Base-by-base conservation (phyloP, 1,139 yeast species). In the Hyphopichia burtonii region DNA sequence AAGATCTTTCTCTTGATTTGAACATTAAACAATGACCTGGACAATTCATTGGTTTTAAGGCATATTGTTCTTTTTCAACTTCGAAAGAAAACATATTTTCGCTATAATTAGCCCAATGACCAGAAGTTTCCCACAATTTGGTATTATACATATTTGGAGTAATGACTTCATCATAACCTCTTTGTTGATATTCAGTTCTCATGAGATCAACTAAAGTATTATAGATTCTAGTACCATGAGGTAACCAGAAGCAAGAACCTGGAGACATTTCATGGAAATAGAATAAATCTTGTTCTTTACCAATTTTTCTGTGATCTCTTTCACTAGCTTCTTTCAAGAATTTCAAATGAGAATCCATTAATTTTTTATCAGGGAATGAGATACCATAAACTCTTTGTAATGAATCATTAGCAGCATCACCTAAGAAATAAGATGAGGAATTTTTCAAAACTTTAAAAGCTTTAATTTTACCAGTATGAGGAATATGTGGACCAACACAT, bases 401-500 rank as follows among this genome's bases (percentile, higher is more conserved):
- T 14, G 98, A 90, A 63, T 94, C 99, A 62, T 94, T 93, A 54
- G 75, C 75, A 43, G 96, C 71, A 58, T 93, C 97, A 67, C 98
- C 99, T 60, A 90, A 74, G 77, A 94, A 94, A 72, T 94, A 94
- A 40, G 97, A 90, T 2, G 98, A 85, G 20, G 98, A 93, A 75
- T 93, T 93, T 74, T 94, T 94, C 70, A 94, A 78, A 40, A 94
- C 81, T 70, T 93, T 93, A 74, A 91, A 83, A 38, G 96, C 87
- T 78, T 94, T 94, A 59, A 94, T 89, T 65, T 87, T 86, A 50
- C 99, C 99, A 36, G 99, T 90, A 70, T 93, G 96, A 46, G 98
- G 97, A 52, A 94, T 86, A 64, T 94, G 99, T 39, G 99, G 99
- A 54, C 99, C 99, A 47, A 88, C 78, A 80, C 99, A 94, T 66